phyloP scores from a whole-genome alignment of 2,329 filamentous ascomycete species.

The Ramularia endophylla region DNA sequence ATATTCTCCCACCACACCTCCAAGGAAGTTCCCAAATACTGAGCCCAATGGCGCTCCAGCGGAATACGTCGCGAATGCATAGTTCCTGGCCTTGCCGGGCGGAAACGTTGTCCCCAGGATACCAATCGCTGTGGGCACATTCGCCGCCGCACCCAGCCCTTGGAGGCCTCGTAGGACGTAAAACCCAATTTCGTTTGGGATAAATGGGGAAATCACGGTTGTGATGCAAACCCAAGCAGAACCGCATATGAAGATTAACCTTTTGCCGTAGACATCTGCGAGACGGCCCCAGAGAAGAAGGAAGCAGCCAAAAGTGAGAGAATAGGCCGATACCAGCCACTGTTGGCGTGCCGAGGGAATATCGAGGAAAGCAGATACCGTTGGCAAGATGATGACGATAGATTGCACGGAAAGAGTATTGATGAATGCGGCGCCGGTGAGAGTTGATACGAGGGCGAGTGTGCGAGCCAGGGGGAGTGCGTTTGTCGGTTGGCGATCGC shows the following conservation, averaged over 20 bases:
- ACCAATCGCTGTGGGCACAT: constrained; percentile 65
- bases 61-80: constrained; percentile 60
- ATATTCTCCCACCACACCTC: constrained; percentile 59
- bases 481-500: constrained; percentile 10
- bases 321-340: constrained; percentile 63
- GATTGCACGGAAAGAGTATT: constrained; percentile 31
- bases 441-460: constrained; percentile 24
- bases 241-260: constrained; percentile 58
- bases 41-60: constrained; percentile 60
- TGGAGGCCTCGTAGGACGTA: constrained; percentile 61
- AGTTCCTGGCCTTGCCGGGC: constrained; percentile 63
- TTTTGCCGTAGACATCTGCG: constrained; percentile 61
- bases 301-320: constrained; percentile 62
- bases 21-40: constrained; percentile 59
- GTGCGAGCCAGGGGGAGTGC: constrained; percentile 25
- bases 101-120: constrained; percentile 63
- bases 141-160: constrained; percentile 62
- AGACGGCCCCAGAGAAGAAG: constrained; percentile 62
- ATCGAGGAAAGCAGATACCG: constrained; percentile 26
- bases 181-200: constrained; percentile 62
- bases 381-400: constrained; percentile 31
- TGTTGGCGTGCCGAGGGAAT: constrained; percentile 31
- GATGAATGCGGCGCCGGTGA: constrained; percentile 29
- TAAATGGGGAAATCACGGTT: constrained; percentile 56
- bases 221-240: constrained; percentile 58